A percentile compares a stretch with the other conserved stretches of the same genome.
Conservation (phyloP, 1,139 yeast species). For the Pichia sp. region DNA sequence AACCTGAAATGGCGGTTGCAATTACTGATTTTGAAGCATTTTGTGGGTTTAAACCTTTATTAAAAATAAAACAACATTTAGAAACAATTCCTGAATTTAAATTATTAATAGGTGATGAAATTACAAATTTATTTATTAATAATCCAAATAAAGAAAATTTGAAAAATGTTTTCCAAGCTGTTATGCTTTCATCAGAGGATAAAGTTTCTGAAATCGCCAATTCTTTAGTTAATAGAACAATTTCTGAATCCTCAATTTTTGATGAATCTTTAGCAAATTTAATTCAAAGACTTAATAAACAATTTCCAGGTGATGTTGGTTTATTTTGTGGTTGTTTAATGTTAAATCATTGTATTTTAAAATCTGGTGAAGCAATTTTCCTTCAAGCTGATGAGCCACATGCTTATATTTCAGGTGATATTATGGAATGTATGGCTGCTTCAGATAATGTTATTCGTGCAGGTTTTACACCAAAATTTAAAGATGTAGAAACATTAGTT, state of each 20-base stretch:
- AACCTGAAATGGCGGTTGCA: slow-evolving; percentile 99
- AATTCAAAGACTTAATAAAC: slow-evolving; percentile 69
- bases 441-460: slow-evolving; percentile 97
- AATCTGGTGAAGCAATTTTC: slow-evolving; percentile 96
- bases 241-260: slow-evolving; percentile 43
- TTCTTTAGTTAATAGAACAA: slow-evolving; percentile 57
- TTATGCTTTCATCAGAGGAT: slow-evolving; percentile 71
- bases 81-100: slow-evolving; percentile 68
- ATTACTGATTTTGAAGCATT: slow-evolving; percentile 94
- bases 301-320: slow-evolving; percentile 92
- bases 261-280: slow-evolving; percentile 59
- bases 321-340: slow-evolving; percentile 91
- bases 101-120: slow-evolving; percentile 60
- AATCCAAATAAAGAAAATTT: slow-evolving; percentile 44
- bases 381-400: slow-evolving; percentile 96
- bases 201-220: slow-evolving; percentile 50
- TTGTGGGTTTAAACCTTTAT: slow-evolving; percentile 94
- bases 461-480: slow-evolving; percentile 97
- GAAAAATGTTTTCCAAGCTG: slow-evolving; percentile 67
- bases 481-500: slow-evolving; percentile 86
- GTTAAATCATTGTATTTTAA: slow-evolving; percentile 77
- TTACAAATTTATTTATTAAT: slow-evolving; percentile 42
- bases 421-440: slow-evolving; percentile 99
- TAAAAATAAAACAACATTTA: slow-evolving; percentile 63
- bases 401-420: slow-evolving; percentile 94